Evolutionary conservation across 345 rosid genomes (phyloP).

Genomic region (Syzygium aromaticum): DNA sequence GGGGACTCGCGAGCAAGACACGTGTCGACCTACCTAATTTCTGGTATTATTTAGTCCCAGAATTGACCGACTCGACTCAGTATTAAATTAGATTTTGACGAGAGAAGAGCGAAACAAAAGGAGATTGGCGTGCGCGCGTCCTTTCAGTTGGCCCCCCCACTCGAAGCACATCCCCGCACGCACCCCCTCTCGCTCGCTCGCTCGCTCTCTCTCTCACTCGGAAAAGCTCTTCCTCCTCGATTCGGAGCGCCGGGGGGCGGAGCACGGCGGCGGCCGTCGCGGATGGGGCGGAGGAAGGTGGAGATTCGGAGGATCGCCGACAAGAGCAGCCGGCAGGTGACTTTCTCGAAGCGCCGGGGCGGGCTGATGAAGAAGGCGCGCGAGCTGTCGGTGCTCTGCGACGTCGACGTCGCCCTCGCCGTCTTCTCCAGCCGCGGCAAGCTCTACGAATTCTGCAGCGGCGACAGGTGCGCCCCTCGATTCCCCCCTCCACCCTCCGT

Average conservation of each 20-base stretch:
- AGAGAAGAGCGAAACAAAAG: rapidly evolving
- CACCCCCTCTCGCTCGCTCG: not conserved
- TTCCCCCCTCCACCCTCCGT: not conserved
- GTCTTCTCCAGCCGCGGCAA: constrained; percentile 46
- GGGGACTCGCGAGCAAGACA: not conserved
- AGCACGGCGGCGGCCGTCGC: not conserved
- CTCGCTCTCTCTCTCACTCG: not conserved
- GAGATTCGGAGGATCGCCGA: constrained; percentile 59
- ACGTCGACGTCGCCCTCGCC: constrained; percentile 43
- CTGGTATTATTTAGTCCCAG: not conserved
- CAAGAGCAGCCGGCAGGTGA: constrained; percentile 53
- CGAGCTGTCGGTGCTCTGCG: constrained; percentile 63
- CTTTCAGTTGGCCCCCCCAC: not conserved
- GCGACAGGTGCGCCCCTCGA: constrained; percentile 19
- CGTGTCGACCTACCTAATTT: not conserved
- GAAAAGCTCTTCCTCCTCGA: not conserved
- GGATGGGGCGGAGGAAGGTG: constrained; percentile 41
- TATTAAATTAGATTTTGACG: not conserved
- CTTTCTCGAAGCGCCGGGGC: constrained; percentile 58
- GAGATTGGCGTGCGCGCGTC: not conserved
- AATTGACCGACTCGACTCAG: rapidly evolving
- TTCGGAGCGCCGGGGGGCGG: not conserved
- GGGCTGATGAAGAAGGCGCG: constrained; percentile 68
- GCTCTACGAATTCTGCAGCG: constrained; percentile 40
- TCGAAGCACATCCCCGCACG: rapidly evolving